Conservation (phyloP, 2,329 filamentous ascomycete genomes). For the Plenodomus biglobosus region DNA sequence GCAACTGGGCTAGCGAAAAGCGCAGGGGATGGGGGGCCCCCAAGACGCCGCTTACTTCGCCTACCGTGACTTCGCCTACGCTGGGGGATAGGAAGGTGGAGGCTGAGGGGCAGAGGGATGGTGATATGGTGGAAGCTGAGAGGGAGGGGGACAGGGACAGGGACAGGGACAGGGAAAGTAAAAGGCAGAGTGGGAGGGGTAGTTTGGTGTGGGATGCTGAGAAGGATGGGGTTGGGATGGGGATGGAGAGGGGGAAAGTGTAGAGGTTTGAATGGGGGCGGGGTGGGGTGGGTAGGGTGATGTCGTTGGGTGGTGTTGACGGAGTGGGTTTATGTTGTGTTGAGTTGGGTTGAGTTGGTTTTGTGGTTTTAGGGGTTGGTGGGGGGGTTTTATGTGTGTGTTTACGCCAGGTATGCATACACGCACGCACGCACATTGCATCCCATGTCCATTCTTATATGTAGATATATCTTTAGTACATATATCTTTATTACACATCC, state of each 20-base stretch:
- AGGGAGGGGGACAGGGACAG: neutral
- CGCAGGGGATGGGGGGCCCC: conserved; percentile 49
- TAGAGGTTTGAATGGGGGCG: neutral
- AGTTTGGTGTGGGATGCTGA: conserved; percentile 25
- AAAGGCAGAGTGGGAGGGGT: neutral
- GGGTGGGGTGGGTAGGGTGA: too few relatives aligned
- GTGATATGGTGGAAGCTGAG: conserved; percentile 3
- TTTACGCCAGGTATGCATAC: too few relatives aligned
- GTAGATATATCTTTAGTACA: too few relatives aligned
- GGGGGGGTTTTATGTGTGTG: too few relatives aligned
- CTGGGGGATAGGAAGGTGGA: conserved; percentile 32
- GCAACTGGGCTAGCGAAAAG: conserved; percentile 72
- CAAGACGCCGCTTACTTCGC: conserved; percentile 26
- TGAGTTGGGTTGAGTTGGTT: too few relatives aligned
- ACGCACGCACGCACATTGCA: too few relatives aligned
- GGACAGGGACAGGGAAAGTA: conserved; percentile 8
- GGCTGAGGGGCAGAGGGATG: conserved; percentile 25
- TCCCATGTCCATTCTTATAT: too few relatives aligned
- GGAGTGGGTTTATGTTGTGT: too few relatives aligned
- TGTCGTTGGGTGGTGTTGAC: too few relatives aligned
- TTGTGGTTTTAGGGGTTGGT: too few relatives aligned
- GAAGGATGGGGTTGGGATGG: conserved; percentile 1
- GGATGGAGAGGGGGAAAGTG: neutral
- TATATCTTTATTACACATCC: too few relatives aligned
- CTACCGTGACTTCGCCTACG: conserved; percentile 26